Evolutionary conservation across 2,329 filamentous ascomycete species (phyloP), one percentile per base, ranked within the genome.

Genomic region (Coniochaeta prunicola): DNA sequence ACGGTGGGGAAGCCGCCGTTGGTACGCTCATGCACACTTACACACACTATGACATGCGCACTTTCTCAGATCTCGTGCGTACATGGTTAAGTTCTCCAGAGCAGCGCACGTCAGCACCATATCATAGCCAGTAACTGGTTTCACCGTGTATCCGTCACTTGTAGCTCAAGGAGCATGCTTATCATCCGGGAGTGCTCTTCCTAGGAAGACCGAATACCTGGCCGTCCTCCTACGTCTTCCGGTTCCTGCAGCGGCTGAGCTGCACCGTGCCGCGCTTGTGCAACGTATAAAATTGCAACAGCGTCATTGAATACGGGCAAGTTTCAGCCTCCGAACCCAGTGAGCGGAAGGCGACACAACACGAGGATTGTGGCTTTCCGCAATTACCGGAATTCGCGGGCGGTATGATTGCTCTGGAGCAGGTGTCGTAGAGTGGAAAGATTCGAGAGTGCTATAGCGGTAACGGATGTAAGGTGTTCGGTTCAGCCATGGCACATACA

Each of bases 181-280:
- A 17, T 40, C 36, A 5, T 17, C 36, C 24, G 21, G 45, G 45
- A 26, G 19, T 50, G 12, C 12, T 48, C 15, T 26, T 28, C 45
- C 30, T 15, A 6, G 40, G 21, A 30, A 15, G 45, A 50, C 45
- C 21, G 24, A 30, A 17, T 28, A 26, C 30, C 45, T 30, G 28
- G 12, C 17, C 6, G 15, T 8, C 10, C 24, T 36, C 6, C 36
- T n/a, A 10, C 34, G 13, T 24, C 21, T 42, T n/a, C 4, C 34
- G 19, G 58, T 59, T 59, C 58, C 58, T 57, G 53, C 53, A 59
- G 58, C 40, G 21, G 58, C 58, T 59, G 53, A 56, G 28, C 7
- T 59, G 58, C 58, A 57, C 8, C 17, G 34, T 57, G 2, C 58
- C 58, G 57, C 26, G 4, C 24, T 2, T 10, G 40, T 4, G 53